Evolutionary conservation across 1,139 yeast species (phyloP).

Genomic region (Diutina rugosa): DNA sequence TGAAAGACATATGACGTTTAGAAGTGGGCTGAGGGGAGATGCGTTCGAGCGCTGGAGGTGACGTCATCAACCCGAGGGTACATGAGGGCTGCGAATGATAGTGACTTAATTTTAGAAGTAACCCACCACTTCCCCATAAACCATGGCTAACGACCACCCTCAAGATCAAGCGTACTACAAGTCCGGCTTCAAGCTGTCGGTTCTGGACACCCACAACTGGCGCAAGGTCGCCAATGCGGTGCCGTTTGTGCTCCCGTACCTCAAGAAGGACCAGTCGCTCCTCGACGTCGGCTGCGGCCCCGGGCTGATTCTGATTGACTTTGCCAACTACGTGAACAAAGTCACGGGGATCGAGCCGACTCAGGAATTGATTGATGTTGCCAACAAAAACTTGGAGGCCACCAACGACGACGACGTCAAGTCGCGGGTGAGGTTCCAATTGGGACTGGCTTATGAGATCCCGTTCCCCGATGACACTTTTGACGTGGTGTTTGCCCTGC

Average conservation of each 20-base stretch:
- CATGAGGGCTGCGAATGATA: too few species aligned
- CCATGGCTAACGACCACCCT: not conserved
- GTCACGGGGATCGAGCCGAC: constrained; percentile 24
- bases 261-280: constrained; percentile 14
- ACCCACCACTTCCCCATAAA: too few species aligned
- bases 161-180: constrained; percentile 12
- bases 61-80: not conserved
- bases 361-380: constrained; percentile 15
- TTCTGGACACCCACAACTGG: constrained; percentile 22
- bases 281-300: constrained; percentile 33
- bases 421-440: constrained; percentile 11
- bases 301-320: constrained; percentile 24
- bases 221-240: constrained; percentile 19
- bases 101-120: too few species aligned
- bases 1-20: not conserved
- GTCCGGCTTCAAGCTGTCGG: constrained; percentile 11
- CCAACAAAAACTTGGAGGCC: constrained; percentile 7
- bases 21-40: not conserved
- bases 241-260: constrained; percentile 14
- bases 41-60: not conserved
- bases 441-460: constrained; percentile 18
- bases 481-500: constrained; percentile 26
- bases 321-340: constrained; percentile 19
- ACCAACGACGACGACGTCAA: constrained; percentile 6
- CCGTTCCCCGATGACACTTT: constrained; percentile 22